Conservation (phyloP, 2,329 filamentous ascomycete genomes). For the Lachnellula cervina region DNA sequence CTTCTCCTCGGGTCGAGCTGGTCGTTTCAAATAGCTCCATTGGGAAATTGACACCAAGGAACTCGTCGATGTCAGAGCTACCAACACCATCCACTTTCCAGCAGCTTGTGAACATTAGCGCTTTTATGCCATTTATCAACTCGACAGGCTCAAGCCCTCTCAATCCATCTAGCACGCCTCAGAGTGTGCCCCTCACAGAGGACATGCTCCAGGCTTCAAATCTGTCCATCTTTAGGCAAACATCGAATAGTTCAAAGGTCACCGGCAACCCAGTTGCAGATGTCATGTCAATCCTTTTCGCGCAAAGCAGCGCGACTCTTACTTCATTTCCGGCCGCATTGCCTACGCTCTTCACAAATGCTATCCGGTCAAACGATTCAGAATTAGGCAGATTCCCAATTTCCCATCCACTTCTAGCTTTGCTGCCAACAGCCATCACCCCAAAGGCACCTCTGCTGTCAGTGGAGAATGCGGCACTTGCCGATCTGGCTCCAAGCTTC, state of each 20-base stretch:
- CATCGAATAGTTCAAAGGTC: background rate
- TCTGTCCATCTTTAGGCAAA: background rate
- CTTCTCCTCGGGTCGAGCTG: slow-evolving; percentile 1
- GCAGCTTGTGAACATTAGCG: background rate
- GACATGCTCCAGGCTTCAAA: background rate
- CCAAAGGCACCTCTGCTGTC: background rate
- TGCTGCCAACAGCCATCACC: background rate
- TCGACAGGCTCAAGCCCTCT: background rate
- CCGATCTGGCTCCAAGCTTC: background rate
- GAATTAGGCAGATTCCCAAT: background rate
- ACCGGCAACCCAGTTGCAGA: background rate
- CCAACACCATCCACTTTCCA: background rate
- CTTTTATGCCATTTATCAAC: background rate
- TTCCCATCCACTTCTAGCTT: background rate
- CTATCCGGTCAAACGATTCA: background rate
- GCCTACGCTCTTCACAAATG: background rate
- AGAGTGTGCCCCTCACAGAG: background rate
- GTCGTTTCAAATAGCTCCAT: slow-evolving; percentile 4
- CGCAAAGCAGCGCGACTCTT: background rate
- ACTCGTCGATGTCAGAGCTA: background rate
- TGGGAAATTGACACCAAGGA: background rate
- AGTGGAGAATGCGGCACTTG: background rate
- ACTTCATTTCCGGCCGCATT: background rate
- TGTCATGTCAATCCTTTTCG: background rate
- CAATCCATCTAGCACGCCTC: background rate